Percentiles rank a stretch among this genome's conserved stretches.
phyloP scores from a whole-genome alignment of 1,139 yeast genomes.

The Saccharomycopsis hybrid region DNA sequence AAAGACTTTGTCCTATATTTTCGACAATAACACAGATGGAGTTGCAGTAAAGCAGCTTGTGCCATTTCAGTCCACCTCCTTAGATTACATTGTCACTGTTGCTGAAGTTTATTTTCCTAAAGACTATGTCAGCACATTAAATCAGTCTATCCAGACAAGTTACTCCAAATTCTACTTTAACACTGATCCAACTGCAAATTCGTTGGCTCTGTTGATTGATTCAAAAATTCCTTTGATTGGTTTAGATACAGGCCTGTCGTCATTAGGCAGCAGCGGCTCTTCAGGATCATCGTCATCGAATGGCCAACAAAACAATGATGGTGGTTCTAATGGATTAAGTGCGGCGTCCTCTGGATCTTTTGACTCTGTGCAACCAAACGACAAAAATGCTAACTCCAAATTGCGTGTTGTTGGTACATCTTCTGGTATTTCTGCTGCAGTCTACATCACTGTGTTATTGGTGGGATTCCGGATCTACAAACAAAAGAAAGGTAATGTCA shows the following conservation, averaged over 20 bases:
- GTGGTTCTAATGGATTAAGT: conserved; percentile 39
- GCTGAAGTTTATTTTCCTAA: conserved; percentile 71
- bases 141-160: conserved; percentile 36
- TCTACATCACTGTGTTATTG: conserved; percentile 49
- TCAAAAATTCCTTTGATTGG: conserved; percentile 30
- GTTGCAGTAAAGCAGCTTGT: conserved; percentile 55
- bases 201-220: conserved; percentile 56
- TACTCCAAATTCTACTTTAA: conserved; percentile 46
- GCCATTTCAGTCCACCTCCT: conserved; percentile 48
- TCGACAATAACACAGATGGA: conserved; percentile 33
- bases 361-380: conserved; percentile 25
- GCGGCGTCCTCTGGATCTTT: conserved; percentile 34
- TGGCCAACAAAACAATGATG: conserved; percentile 20
- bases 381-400: conserved; percentile 25
- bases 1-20: conserved; percentile 46
- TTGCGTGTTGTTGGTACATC: conserved; percentile 60
- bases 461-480: conserved; percentile 33
- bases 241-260: conserved; percentile 11
- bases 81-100: conserved; percentile 58
- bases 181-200: conserved; percentile 39
- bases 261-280: conserved; percentile 5
- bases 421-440: conserved; percentile 57
- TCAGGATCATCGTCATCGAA: conserved; percentile 21
- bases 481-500: conserved; percentile 27
- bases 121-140: conserved; percentile 38